phyloP scores from a whole-genome alignment of 352 stramenopile genomes.

The Phytopythium mirpurense region DNA sequence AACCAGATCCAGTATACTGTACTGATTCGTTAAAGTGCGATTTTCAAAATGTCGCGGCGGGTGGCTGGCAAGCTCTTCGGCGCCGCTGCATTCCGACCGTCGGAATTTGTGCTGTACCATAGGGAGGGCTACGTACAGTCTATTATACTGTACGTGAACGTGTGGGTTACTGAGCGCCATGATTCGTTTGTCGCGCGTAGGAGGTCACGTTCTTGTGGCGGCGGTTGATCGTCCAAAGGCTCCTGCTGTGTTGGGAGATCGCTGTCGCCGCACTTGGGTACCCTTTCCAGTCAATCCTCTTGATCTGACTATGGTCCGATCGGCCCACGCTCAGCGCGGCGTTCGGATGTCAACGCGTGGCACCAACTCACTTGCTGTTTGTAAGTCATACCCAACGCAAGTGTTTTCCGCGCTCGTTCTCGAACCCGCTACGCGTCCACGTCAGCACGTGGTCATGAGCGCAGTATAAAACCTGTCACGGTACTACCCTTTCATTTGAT shows the following conservation, averaged over 20 bases:
- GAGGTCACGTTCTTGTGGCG: background rate
- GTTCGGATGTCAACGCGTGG: slow-evolving; percentile 21
- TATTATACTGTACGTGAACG: no score
- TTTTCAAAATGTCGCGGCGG: background rate
- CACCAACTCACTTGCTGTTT: slow-evolving; percentile 16
- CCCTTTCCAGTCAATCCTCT: background rate
- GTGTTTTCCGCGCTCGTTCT: slow-evolving; percentile 11
- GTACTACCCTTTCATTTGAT: slow-evolving; percentile 3
- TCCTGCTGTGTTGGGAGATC: no score
- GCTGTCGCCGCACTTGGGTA: background rate
- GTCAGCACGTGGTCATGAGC: slow-evolving; percentile 16
- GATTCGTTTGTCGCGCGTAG: no score
- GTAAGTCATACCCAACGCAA: slow-evolving; percentile 15
- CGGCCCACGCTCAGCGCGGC: background rate
- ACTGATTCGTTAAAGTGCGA: background rate
- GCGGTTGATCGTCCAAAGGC: background rate
- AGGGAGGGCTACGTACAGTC: no score
- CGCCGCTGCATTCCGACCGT: no score
- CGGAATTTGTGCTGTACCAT: no score
- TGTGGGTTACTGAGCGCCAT: no score
- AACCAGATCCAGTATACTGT: background rate
- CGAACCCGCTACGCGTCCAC: slow-evolving; percentile 16
- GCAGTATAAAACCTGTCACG: background rate
- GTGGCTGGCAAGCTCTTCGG: no score
- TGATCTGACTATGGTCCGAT: background rate